Evolutionary conservation across 768 basidiomycete genomes (phyloP).

Genomic region (Strobilomyces confusus): DNA sequence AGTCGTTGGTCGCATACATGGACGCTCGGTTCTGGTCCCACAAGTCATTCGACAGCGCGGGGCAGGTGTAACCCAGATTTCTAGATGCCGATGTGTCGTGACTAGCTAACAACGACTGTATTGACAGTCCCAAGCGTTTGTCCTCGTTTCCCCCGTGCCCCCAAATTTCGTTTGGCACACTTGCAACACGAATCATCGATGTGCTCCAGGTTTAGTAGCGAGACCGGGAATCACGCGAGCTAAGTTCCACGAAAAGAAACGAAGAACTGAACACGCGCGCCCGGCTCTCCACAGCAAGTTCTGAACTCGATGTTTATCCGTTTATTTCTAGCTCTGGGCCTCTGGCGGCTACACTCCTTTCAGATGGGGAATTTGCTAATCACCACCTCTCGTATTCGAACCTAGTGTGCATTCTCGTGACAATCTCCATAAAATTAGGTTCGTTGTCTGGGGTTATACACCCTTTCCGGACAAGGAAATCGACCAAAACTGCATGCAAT

Average conservation of each 20-base stretch:
- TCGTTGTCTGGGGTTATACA: conserved; percentile 87
- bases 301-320: too few relatives aligned
- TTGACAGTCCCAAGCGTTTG: background rate
- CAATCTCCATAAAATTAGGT: conserved; percentile 72
- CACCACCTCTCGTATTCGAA: conserved; percentile 63
- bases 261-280: too few relatives aligned
- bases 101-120: background rate
- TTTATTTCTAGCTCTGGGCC: background rate
- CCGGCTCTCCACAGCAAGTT: too few relatives aligned
- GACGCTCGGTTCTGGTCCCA: too few relatives aligned
- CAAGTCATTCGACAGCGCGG: background rate
- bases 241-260: too few relatives aligned
- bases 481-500: conserved; percentile 66
- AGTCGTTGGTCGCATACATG: background rate
- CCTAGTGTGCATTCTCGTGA: conserved; percentile 66
- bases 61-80: background rate
- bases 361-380: background rate
- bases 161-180: too few relatives aligned
- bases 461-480: conserved; percentile 86
- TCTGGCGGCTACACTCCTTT: too few relatives aligned
- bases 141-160: background rate
- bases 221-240: too few relatives aligned
- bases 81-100: background rate
- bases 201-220: too few relatives aligned
- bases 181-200: too few relatives aligned